Base-by-base conservation (phyloP, 1,284 basidiomycete genomes). In the Sphaerobolus stellatus region DNA sequence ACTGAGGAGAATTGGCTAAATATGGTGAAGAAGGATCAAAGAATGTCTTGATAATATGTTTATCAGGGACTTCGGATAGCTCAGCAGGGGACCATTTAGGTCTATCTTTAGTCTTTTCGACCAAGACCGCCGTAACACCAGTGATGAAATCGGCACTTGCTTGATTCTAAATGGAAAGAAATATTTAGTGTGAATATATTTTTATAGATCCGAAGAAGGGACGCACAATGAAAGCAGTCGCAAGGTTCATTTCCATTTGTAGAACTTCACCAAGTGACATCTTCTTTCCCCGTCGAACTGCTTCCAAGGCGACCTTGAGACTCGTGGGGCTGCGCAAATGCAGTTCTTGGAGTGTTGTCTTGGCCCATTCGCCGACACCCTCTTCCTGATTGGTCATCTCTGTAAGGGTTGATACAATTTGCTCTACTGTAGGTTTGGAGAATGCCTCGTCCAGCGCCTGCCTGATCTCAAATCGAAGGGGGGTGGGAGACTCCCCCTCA, bases 271-370 rank as follows among this genome's bases (percentile, higher is more conserved):
- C 75, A 45, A 97, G 75, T 16, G 78, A 70, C 71, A 86, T 73
- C 3, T 73, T 69, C 64, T 77, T 82, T 14, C 91, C 93, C 58
- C 77, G 75, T 49, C 89, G 83, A 58, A 94, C 81, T 11, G 90
- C 90, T 62, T 81, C 73, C 18, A 98, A 76, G 18, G 94, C 83
- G 27, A 98, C 87, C 66, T 90, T 92, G 64, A 97, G 78, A 64
- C 92, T 94, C 2, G 94, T 96, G 4, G 94, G 94, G 68, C 92
- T 94, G 50, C 92, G 83, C 59, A 80, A 63, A 45, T 83, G 74
- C 59, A 98, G 73, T 25, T 75, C 73, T 18, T 76, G 73, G 57
- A 89, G 70, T 14, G 92, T 93, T 50, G 78, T 68, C 57, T 73
- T 70, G 5, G 94, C 94, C 93, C 94, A 98, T 50, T 74, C 68